phyloP scores from a whole-genome alignment of 768 basidiomycete species.

The Suillus americanus region DNA sequence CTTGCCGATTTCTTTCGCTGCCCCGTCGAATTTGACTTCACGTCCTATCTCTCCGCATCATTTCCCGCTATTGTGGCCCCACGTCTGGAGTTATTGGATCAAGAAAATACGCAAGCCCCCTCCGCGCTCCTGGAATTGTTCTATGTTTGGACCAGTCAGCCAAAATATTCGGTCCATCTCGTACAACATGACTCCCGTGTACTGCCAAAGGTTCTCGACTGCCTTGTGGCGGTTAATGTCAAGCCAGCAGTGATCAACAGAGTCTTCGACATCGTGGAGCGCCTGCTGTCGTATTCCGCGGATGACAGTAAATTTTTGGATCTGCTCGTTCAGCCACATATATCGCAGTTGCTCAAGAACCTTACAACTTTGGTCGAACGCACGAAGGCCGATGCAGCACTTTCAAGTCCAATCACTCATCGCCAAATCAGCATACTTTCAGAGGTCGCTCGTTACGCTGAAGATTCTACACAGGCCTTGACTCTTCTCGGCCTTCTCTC shows the following conservation, averaged over 20 bases:
- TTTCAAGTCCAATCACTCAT: constrained; percentile 68
- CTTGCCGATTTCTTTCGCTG: constrained; percentile 85
- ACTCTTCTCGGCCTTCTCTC: constrained; percentile 70
- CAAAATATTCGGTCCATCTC: constrained; percentile 59
- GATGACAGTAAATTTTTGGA: constrained; percentile 51
- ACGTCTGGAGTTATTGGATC: constrained; percentile 68
- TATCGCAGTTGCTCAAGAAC: constrained; percentile 68
- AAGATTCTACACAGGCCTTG: constrained; percentile 68
- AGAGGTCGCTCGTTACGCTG: constrained; percentile 70
- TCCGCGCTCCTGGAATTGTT: constrained; percentile 88
- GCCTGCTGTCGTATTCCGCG: constrained; percentile 55
- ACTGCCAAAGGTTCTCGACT: constrained; percentile 78
- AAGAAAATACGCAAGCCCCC: constrained; percentile 90
- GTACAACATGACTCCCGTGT: constrained; percentile 66
- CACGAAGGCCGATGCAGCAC: constrained; percentile 46
- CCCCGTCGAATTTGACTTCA: constrained; percentile 72
- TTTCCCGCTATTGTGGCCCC: constrained; percentile 80
- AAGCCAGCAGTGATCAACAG: constrained; percentile 80
- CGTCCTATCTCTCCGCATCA: constrained; percentile 61
- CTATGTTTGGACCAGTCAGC: constrained; percentile 66
- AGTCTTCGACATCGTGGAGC: constrained; percentile 85
- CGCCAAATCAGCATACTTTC: constrained; percentile 84
- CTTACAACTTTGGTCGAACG: constrained; percentile 68
- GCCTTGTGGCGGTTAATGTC: constrained; percentile 79
- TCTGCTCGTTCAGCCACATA: constrained; percentile 63